These are phyloP conservation scores for Agapanthus africanus DNA, from an alignment of 106 monocot genomes.

Conservation along the genomic window DNA sequence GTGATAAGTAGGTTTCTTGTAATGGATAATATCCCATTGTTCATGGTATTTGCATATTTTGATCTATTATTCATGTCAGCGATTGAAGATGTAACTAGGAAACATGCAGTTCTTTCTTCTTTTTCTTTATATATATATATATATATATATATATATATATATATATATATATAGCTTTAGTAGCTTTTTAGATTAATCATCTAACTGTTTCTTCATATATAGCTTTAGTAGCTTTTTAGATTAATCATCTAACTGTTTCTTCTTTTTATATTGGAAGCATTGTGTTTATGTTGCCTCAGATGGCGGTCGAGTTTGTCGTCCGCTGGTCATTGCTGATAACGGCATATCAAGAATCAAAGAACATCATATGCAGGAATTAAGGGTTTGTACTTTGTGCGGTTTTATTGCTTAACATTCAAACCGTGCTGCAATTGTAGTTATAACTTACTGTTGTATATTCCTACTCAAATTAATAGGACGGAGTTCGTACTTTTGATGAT, in stretches of 20 bases:
- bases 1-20: neutral
- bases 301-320: conserved; percentile 98
- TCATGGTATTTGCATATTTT: neutral
- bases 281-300: conserved; percentile 95
- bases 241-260: neutral
- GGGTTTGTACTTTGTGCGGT: conserved; percentile 29
- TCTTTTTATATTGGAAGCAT: conserved; percentile 24
- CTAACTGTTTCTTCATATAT: neutral
- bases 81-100: neutral
- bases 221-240: neutral
- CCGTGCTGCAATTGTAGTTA: neutral
- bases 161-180: too few relatives aligned
- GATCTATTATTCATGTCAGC: neutral
- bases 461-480: conserved; percentile 44
- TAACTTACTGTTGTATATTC: conserved; percentile 1
- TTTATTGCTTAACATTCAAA: neutral
- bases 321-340: conserved; percentile 94
- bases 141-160: too few relatives aligned
- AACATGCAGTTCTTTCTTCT: neutral
- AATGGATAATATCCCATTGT: neutral
- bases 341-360: conserved; percentile 79
- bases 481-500: conserved; percentile 76
- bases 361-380: conserved; percentile 87
- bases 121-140: too few relatives aligned
- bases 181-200: neutral